Percentiles rank a stretch among this genome's conserved stretches.
Evolutionary conservation across 768 basidiomycete species (phyloP).

Genomic region (Auricularia heimuer): DNA sequence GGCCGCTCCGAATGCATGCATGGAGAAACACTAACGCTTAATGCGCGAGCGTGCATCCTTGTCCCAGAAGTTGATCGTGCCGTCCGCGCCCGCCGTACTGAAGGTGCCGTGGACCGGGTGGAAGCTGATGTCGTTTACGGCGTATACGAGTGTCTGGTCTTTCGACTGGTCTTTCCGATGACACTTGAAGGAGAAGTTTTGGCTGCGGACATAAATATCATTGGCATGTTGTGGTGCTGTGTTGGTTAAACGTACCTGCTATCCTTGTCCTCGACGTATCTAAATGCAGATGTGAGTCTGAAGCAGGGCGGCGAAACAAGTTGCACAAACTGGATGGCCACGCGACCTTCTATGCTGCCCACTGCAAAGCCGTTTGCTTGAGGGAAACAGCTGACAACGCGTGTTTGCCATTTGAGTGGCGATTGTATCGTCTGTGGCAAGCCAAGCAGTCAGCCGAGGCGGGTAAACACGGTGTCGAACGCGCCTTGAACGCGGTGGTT

Average conservation of each 20-base stretch:
- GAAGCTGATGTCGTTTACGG: conserved; percentile 82
- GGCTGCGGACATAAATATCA: conserved; percentile 25
- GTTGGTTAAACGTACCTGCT: conserved; percentile 34
- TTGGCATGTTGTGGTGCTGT: background rate
- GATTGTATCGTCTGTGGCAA: conserved; percentile 61
- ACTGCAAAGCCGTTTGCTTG: conserved; percentile 71
- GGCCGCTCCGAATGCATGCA: background rate
- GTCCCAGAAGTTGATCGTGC: conserved; percentile 90
- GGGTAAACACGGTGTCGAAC: conserved; percentile 5
- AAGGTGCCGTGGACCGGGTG: conserved; percentile 81
- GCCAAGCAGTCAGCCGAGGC: conserved; percentile 6
- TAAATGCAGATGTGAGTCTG: conserved; percentile 17
- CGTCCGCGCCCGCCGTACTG: conserved; percentile 75
- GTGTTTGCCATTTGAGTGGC: conserved; percentile 90
- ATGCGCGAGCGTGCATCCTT: conserved; percentile 86
- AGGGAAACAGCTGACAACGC: conserved; percentile 76
- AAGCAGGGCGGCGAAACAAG: background rate
- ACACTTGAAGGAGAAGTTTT: conserved; percentile 87
- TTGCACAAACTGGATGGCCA: conserved; percentile 81
- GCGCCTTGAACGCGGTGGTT: conserved; percentile 64
- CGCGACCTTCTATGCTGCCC: conserved; percentile 82
- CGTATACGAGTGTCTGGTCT: conserved; percentile 62
- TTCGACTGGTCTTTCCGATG: conserved; percentile 55
- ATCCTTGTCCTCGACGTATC: conserved; percentile 84
- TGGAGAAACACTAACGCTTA: conserved; percentile 50